Conservation (phyloP, 805 yeast genomes). For the Candida pseudofarinosa region DNA sequence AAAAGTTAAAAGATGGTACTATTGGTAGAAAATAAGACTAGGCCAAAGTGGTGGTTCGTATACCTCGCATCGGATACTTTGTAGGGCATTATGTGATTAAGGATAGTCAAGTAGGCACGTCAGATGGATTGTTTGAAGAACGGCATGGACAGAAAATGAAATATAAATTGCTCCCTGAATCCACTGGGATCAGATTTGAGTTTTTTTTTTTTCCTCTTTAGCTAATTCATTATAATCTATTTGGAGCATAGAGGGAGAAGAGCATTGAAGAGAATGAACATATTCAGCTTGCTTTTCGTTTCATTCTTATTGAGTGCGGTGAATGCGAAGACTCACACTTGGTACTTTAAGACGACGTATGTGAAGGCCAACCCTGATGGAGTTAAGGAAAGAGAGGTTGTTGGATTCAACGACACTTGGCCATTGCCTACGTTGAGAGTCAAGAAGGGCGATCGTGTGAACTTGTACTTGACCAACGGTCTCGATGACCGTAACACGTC, state of each 20-base stretch:
- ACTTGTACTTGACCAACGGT: conserved; percentile 72
- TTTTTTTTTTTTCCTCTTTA: conserved; percentile 10
- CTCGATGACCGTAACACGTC: conserved; percentile 66
- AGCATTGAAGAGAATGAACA: conserved; percentile 9
- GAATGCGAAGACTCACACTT: conserved; percentile 53
- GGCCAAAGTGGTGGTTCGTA: background rate
- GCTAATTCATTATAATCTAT: conserved; percentile 8
- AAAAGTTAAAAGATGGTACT: background rate
- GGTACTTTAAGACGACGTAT: conserved; percentile 64
- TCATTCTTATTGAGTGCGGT: conserved; percentile 10
- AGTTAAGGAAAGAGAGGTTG: conserved; percentile 46
- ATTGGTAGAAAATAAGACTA: background rate
- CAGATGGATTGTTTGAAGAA: too few relatives aligned
- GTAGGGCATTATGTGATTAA: too few relatives aligned
- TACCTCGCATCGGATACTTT: background rate
- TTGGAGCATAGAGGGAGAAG: conserved; percentile 8
- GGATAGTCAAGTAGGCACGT: background rate
- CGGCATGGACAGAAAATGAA: background rate
- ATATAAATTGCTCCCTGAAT: conserved; percentile 2
- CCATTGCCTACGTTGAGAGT: conserved; percentile 87
- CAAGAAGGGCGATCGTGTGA: conserved; percentile 73
- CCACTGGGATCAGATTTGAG: conserved; percentile 4
- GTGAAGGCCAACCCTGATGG: conserved; percentile 71
- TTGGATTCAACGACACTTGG: conserved; percentile 68
- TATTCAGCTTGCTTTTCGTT: conserved; percentile 9